Evolutionary conservation across 2,329 filamentous ascomycete genomes (phyloP), one percentile per base, ranked within the genome.

Genomic region (Cucurbitaria berberidis): DNA sequence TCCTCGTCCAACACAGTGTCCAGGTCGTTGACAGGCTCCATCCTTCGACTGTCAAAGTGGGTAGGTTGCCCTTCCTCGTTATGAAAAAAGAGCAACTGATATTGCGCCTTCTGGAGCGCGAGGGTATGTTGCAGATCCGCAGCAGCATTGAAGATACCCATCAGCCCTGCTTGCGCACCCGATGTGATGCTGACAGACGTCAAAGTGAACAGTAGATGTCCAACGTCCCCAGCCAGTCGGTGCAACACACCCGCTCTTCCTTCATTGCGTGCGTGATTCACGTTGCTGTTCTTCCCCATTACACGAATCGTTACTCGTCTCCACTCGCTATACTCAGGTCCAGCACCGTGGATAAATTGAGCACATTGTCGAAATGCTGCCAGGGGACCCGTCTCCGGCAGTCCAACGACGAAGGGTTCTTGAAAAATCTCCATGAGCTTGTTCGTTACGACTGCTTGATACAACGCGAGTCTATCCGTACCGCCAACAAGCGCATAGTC

Each of bases 21-120:
- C 2, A 66, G 10, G 39, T 71, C 62, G 21, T 73, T 70, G 11
- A 74, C 58, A 11, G 63, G 51, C 36, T 74, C 70, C 71, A 74
- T 75, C 15, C 53, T 62, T 10, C 26, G 35, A 6, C 58, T 45
- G 22, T 74, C 67, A 19, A 72, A 68, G 5, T 45, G 30, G 16
- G 53, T 32, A 2, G 30, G 21, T 7, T 30, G 18, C 5, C 39
- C 40, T 3, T 57, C 48, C 15, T 55, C 24, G 2, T 53, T 48
- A 21, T 55, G 59, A 34, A 72, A 64, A 53, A 73, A 69, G 3
- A 57, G 47, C 5, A 72, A 19, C 19, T 54, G 51, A 41, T 74
- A 74, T 5, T 53, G 59, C 5, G 70, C 69, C 44, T 69, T 74
- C 38, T 75, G 72, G 2, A 72, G 52, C 15, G 61, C 45, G 3